A percentile compares a stretch with the other conserved stretches of the same genome.
These are phyloP conservation scores for Thelephora aurantiotincta DNA, from an alignment of 768 basidiomycete species.

Conservation along the genomic window DNA sequence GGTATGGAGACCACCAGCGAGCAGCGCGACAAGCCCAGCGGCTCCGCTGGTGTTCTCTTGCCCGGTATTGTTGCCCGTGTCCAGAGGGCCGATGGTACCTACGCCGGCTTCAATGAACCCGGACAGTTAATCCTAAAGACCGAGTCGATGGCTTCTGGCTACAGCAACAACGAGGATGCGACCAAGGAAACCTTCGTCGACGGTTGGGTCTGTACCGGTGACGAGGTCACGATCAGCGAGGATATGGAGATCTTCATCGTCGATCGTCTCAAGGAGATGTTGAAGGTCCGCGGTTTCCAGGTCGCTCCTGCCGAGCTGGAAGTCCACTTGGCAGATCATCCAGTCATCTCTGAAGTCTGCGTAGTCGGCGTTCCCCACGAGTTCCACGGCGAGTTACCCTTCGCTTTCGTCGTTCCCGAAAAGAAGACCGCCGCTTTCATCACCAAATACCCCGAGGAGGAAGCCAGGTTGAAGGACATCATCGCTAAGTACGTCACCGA, in stretches of 20 bases:
- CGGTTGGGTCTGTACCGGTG: slow-evolving; percentile 18
- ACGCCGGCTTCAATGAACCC: slow-evolving; percentile 38
- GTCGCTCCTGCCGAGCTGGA: slow-evolving; percentile 66
- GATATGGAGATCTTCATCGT: slow-evolving; percentile 10
- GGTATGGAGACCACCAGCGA: slow-evolving; percentile 36
- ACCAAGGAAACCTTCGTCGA: slow-evolving; percentile 12
- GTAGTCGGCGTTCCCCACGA: slow-evolving; percentile 57
- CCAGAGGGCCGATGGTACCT: slow-evolving; percentile 40
- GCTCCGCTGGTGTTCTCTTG: slow-evolving; percentile 32
- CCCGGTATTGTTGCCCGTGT: slow-evolving; percentile 45
- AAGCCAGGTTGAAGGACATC: background rate
- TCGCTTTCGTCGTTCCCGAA: slow-evolving; percentile 50
- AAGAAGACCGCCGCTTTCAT: background rate
- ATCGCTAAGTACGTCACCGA: slow-evolving; percentile 19
- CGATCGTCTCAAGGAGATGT: slow-evolving; percentile 54
- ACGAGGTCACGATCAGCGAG: slow-evolving; percentile 12
- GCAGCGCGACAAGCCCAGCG: slow-evolving; percentile 34
- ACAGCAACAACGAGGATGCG: slow-evolving; percentile 46
- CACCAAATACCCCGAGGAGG: slow-evolving; percentile 8
- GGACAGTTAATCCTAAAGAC: slow-evolving; percentile 50
- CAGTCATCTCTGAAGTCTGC: slow-evolving; percentile 45
- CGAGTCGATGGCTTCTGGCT: slow-evolving; percentile 46
- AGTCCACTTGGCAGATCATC: slow-evolving; percentile 45
- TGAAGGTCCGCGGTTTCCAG: slow-evolving; percentile 62
- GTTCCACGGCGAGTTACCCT: slow-evolving; percentile 56